Evolutionary conservation across 2,329 filamentous ascomycete species (phyloP).

Genomic region (Fusarium annulatum): DNA sequence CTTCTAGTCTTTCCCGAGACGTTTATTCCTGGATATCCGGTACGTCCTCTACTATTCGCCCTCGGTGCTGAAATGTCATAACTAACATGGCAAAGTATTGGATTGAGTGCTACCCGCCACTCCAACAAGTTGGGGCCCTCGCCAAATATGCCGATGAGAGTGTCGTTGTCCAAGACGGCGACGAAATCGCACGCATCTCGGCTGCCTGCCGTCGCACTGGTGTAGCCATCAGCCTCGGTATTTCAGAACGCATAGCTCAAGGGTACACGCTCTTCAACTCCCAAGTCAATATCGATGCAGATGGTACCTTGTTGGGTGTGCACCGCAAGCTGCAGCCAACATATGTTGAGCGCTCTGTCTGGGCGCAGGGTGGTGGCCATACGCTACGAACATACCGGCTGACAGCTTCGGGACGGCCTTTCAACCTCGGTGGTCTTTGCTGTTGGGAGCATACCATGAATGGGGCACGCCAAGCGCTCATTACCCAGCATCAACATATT

Average conservation of each 20-base stretch:
- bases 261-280: not conserved
- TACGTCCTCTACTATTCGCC: fast-evolving
- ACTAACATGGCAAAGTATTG: not conserved
- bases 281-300: not conserved
- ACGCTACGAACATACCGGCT: not conserved
- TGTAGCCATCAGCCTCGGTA: not conserved
- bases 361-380: not conserved
- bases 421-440: not conserved
- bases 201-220: not conserved
- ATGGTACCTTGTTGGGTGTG: not conserved
- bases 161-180: not conserved
- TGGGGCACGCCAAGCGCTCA: not conserved
- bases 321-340: not conserved
- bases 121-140: not conserved
- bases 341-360: not conserved
- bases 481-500: not conserved
- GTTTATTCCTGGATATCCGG: not conserved
- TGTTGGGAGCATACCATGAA: not conserved
- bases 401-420: not conserved
- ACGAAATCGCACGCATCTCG: not conserved
- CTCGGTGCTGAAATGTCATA: not conserved
- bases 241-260: not conserved
- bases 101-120: not conserved
- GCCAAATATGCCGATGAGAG: not conserved
- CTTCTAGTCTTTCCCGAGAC: not conserved